Percentiles rank a stretch among this genome's conserved stretches.
Evolutionary conservation across 164 flowering plant genomes (phyloP).

Genomic region (Warburgia ugandensis): DNA sequence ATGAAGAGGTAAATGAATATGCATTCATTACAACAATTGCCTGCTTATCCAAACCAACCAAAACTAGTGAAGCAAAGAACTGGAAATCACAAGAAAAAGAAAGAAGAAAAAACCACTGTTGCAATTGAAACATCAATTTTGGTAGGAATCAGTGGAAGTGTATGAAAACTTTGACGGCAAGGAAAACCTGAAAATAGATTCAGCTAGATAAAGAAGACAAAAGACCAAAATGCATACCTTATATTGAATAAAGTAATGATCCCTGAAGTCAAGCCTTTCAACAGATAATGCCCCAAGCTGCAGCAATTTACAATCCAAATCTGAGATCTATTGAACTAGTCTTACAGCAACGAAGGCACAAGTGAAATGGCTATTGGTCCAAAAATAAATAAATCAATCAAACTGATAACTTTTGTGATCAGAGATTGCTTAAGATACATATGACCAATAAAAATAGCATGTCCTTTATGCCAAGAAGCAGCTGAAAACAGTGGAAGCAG

Average conservation of each 20-base stretch:
- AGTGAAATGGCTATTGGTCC: too few relatives aligned
- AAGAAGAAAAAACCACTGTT: background rate
- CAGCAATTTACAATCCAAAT: constrained; percentile 9
- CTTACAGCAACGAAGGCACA: background rate
- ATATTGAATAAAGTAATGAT: constrained; percentile 57
- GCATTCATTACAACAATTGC: background rate
- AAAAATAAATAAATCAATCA: too few relatives aligned
- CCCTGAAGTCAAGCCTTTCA: constrained; percentile 66
- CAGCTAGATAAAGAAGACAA: too few relatives aligned
- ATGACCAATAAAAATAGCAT: too few relatives aligned
- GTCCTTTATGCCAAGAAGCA: background rate
- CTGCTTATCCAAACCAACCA: background rate
- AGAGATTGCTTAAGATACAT: too few relatives aligned
- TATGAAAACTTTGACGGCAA: too few relatives aligned
- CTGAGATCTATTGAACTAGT: too few relatives aligned
- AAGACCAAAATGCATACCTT: constrained; percentile 38
- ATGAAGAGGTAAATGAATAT: too few relatives aligned
- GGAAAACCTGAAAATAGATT: too few relatives aligned
- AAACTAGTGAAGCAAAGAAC: background rate
- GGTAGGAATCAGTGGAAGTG: background rate
- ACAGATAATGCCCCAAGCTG: constrained; percentile 63
- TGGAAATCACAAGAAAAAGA: too few relatives aligned
- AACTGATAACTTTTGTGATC: too few relatives aligned
- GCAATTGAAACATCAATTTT: background rate
- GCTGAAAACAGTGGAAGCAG: background rate